A percentile compares a stretch with the other conserved stretches of the same genome.
Conservation (phyloP, 257 asterid genomes). For the Vinca minor region DNA sequence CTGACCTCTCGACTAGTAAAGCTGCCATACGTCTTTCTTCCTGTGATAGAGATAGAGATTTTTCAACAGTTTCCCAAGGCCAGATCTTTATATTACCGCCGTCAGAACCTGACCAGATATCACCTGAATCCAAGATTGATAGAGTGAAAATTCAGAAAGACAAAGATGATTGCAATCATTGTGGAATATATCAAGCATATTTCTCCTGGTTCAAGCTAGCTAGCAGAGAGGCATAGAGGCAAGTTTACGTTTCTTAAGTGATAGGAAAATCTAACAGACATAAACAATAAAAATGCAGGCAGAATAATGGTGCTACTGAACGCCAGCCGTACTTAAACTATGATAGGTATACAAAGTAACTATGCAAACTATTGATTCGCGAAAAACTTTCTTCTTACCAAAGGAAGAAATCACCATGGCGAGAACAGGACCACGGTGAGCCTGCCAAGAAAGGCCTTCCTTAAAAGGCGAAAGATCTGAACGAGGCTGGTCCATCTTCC, state of each 20-base stretch:
- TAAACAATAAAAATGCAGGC: no score
- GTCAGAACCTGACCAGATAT: constrained; percentile 92
- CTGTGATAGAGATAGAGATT: constrained; percentile 58
- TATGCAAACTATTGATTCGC: background rate
- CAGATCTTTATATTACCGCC: constrained; percentile 67
- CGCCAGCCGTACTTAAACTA: background rate
- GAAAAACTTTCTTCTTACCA: constrained; percentile 41
- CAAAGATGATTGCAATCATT: constrained; percentile 3
- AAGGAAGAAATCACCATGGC: constrained; percentile 64
- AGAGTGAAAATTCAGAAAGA: background rate
- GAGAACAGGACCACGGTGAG: constrained; percentile 78
- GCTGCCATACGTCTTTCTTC: constrained; percentile 90
- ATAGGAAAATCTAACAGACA: background rate
- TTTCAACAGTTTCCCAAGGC: constrained; percentile 86
- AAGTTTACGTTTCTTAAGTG: background rate
- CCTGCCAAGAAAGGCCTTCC: constrained; percentile 91
- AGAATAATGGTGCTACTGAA: background rate
- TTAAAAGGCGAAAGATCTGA: constrained; percentile 48
- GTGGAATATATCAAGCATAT: background rate
- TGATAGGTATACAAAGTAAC: background rate
- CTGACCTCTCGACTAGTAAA: constrained; percentile 70
- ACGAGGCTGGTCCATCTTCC: constrained; percentile 73
- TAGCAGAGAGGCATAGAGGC: background rate
- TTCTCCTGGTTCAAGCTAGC: background rate
- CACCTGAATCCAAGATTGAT: constrained; percentile 44